Evolutionary conservation across 1,284 basidiomycete species (phyloP).

Genomic region (Wolfiporia cocos): DNA sequence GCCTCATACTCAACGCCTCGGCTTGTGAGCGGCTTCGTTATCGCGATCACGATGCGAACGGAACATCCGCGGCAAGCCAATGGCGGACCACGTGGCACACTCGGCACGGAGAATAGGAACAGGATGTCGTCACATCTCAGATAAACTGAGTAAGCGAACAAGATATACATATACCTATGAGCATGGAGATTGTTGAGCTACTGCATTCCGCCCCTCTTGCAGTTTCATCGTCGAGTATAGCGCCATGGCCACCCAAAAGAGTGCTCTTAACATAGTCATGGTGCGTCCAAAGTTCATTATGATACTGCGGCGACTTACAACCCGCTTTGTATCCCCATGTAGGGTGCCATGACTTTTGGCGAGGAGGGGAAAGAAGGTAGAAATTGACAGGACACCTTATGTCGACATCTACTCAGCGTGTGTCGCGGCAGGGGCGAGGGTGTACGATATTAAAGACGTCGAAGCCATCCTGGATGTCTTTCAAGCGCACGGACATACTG

Average conservation of each 20-base stretch:
- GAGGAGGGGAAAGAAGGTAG: constrained; percentile 21
- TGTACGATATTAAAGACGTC: constrained; percentile 44
- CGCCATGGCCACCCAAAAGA: constrained; percentile 24
- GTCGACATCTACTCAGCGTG: too few species aligned
- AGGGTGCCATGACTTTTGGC: constrained; percentile 31
- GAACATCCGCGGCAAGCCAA: too few species aligned
- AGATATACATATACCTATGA: neutral
- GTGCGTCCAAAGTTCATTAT: constrained; percentile 10
- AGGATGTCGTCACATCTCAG: neutral
- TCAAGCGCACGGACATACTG: constrained; percentile 48
- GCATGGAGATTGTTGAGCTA: too few species aligned
- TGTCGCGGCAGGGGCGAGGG: constrained; percentile 30
- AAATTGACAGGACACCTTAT: too few species aligned
- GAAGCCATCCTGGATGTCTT: constrained; percentile 52
- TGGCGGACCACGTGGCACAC: too few species aligned
- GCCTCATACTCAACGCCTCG: too few species aligned
- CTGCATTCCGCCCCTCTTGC: neutral
- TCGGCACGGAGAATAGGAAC: too few species aligned
- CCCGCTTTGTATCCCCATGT: neutral
- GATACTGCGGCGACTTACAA: neutral
- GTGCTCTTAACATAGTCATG: constrained; percentile 32
- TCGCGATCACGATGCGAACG: too few species aligned
- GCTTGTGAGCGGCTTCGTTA: too few species aligned
- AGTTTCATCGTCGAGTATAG: neutral
- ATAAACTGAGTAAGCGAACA: neutral